phyloP scores from a whole-genome alignment of 1,284 basidiomycete genomes.

The Mycena sp. region DNA sequence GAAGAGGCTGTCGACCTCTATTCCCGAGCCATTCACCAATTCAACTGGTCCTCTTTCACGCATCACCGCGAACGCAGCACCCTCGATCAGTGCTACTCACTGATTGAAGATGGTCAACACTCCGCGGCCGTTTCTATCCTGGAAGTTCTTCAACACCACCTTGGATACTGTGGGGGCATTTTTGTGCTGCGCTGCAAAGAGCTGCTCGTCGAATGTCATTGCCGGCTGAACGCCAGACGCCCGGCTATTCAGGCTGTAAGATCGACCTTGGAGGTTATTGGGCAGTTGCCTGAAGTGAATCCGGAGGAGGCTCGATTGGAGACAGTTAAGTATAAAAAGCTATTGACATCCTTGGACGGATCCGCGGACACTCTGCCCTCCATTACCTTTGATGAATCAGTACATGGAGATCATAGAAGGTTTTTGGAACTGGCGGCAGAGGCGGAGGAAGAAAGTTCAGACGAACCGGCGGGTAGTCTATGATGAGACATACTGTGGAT shows the following conservation, averaged over 20 bases:
- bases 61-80: conserved; percentile 11
- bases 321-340: conserved; percentile 3
- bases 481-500: no score
- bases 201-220: conserved; percentile 11
- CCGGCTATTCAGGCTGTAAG: conserved; percentile 1
- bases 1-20: neutral
- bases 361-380: neutral
- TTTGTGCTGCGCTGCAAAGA: conserved; percentile 6
- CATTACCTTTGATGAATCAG: neutral
- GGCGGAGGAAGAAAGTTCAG: neutral
- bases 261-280: neutral
- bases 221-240: neutral
- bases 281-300: neutral
- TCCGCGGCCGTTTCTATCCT: conserved; percentile 1
- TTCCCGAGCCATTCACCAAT: conserved; percentile 1
- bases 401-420: neutral
- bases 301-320: neutral
- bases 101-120: conserved; percentile 4
- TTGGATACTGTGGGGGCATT: conserved; percentile 1
- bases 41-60: conserved; percentile 1
- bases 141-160: conserved; percentile 2
- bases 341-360: conserved; percentile 8
- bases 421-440: conserved; percentile 10
- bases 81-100: conserved; percentile 11
- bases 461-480: no score